These are phyloP conservation scores for Leucosporidium scottii DNA, from an alignment of 768 basidiomycete species.

Conservation along the genomic window DNA sequence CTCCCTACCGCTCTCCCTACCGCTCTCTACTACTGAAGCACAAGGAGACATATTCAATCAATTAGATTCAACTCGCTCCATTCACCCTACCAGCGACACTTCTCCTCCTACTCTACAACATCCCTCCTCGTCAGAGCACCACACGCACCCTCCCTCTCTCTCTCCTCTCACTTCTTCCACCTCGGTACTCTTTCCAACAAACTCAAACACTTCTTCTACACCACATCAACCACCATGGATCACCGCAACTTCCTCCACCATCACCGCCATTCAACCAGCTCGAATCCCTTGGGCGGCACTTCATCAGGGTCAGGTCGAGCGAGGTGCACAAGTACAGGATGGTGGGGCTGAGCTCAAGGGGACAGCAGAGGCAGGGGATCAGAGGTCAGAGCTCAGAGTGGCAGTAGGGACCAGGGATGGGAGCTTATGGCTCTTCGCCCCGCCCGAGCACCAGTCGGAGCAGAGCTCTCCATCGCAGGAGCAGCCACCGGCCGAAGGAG, in stretches of 20 bases:
- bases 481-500: background rate
- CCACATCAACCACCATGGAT: slow-evolving; percentile 5
- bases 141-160: background rate
- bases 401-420: slow-evolving; percentile 31
- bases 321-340: background rate
- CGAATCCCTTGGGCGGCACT: background rate
- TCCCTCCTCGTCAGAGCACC: background rate
- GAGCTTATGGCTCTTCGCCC: slow-evolving; percentile 26
- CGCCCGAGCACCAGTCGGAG: background rate
- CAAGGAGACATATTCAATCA: background rate
- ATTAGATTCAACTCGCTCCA: background rate
- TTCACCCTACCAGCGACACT: background rate
- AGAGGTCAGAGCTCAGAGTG: background rate
- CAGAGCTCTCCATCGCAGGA: background rate
- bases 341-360: background rate
- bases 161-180: slow-evolving; percentile 2
- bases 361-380: background rate
- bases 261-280: slow-evolving; percentile 1
- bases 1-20: slow-evolving; percentile 1
- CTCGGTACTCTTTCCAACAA: background rate
- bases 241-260: slow-evolving; percentile 9
- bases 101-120: no score
- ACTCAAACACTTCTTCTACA: background rate
- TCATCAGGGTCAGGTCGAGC: background rate
- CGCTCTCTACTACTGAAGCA: background rate